Evolutionary conservation across 257 asterid genomes (phyloP), one percentile per base, ranked within the genome.

Genomic region (Catharanthus roseus): DNA sequence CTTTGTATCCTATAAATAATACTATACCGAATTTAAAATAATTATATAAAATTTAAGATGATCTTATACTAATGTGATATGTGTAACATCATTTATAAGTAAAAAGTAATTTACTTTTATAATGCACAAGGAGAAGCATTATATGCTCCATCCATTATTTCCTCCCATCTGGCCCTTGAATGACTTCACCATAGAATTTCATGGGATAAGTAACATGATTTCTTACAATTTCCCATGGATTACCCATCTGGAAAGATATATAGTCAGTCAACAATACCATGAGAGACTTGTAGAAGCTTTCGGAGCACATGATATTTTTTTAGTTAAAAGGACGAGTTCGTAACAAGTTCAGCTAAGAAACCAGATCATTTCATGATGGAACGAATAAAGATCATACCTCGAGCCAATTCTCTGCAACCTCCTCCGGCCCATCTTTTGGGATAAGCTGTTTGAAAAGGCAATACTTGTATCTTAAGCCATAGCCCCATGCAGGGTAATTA

Each of bases 361-460:
- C 18, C 24, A 9, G 4, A 29, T 45, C 5, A 54, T 33, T 11
- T 38, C 5, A 47, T 21, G 34, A 4, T 36, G 61, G 45, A 68
- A 72, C 1, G 42, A 73, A 60, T 10, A 41, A n/a, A 34, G 61
- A 28, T 34, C 50, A 50, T 53, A 82, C 87, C 85, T 87, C 92
- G 31, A 87, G 90, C 93, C 93, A 87, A 77, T 83, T 74, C 75
- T 87, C 93, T 34, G 93, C 88, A 74, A 85, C 87, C 73, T 87
- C 93, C 74, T 83, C 85, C 75, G 85, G 90, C 49, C 90, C 90
- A 67, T 83, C 86, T 72, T 87, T 82, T 54, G 88, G 83, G 72
- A 87, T 83, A 34, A 85, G 84, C 80, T 87, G 93, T 77, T 85
- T 83, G 69, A 87, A 87, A 53, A 85, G 80, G 7, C 92, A 90